Conservation (phyloP, 2,329 filamentous ascomycete species). For the Sarocladium strictum region DNA sequence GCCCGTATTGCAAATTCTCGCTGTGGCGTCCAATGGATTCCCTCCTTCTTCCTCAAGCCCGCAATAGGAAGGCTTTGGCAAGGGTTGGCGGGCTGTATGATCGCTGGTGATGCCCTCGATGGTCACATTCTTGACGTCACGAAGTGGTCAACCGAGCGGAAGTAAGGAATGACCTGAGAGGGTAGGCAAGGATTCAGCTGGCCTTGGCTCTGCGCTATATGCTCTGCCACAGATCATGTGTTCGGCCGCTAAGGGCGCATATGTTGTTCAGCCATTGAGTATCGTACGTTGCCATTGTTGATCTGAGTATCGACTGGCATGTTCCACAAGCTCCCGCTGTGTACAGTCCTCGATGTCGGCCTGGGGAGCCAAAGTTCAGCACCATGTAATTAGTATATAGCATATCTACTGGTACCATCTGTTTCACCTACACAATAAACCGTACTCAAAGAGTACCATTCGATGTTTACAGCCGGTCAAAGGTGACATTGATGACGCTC, state of each 20-base stretch:
- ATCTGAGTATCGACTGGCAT: background rate
- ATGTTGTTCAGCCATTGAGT: too few relatives aligned
- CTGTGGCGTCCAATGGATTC: conserved; percentile 4
- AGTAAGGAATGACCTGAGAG: background rate
- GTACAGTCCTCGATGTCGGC: background rate
- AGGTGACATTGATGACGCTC: background rate
- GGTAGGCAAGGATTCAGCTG: background rate
- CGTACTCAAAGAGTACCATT: background rate
- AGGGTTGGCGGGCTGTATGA: background rate
- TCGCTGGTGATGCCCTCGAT: background rate
- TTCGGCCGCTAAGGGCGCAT: too few relatives aligned
- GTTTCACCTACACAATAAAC: background rate
- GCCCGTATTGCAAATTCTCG: background rate
- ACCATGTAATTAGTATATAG: too few relatives aligned
- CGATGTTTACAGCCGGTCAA: background rate
- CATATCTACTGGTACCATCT: background rate
- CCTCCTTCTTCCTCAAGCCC: background rate
- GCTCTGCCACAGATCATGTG: too few relatives aligned
- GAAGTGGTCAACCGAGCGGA: background rate
- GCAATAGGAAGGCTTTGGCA: background rate
- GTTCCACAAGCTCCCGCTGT: background rate
- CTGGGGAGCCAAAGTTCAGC: too few relatives aligned
- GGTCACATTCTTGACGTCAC: conserved; percentile 8
- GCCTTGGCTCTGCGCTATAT: background rate
- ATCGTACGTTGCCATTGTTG: background rate